phyloP scores from a whole-genome alignment of 148 eudicot species.

The Camellia granthamiana region DNA sequence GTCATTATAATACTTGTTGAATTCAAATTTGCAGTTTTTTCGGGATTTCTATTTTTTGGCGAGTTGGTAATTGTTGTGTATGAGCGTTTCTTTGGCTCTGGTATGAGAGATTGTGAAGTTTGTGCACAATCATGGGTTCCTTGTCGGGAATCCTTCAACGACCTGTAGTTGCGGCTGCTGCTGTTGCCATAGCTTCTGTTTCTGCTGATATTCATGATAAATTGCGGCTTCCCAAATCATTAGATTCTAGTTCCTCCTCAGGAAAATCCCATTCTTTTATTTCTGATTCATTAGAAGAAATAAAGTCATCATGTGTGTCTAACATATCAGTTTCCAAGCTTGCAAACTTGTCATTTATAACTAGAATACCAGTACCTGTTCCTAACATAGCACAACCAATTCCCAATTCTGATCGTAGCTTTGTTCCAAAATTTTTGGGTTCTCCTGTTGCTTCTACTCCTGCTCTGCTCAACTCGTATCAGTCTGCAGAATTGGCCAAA shows the following conservation, averaged over 20 bases:
- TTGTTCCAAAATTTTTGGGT: conserved; percentile 23
- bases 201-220: conserved; percentile 70
- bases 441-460: conserved; percentile 37
- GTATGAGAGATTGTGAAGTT: conserved; percentile 37
- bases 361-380: conserved; percentile 55
- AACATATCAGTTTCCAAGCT: conserved; percentile 67
- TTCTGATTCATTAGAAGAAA: conserved; percentile 22
- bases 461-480: conserved; percentile 48
- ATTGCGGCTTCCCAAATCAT: conserved; percentile 38
- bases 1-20: conserved; percentile 13
- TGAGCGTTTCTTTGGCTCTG: conserved; percentile 20
- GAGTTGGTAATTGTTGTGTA: not conserved
- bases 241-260: conserved; percentile 29
- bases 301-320: conserved; percentile 66
- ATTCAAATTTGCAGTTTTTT: not conserved
- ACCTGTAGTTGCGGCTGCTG: conserved; percentile 80
- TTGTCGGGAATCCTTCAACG: conserved; percentile 70
- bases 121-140: conserved; percentile 48
- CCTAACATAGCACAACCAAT: conserved; percentile 40
- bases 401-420: conserved; percentile 21
- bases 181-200: conserved; percentile 76
- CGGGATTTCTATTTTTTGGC: not conserved
- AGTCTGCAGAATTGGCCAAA: conserved; percentile 63
- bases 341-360: conserved; percentile 49
- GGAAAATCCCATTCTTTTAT: conserved; percentile 34